These are phyloP conservation scores for Globisporangium ultimum DNA, from an alignment of 352 stramenopile species.

Conservation along the genomic window DNA sequence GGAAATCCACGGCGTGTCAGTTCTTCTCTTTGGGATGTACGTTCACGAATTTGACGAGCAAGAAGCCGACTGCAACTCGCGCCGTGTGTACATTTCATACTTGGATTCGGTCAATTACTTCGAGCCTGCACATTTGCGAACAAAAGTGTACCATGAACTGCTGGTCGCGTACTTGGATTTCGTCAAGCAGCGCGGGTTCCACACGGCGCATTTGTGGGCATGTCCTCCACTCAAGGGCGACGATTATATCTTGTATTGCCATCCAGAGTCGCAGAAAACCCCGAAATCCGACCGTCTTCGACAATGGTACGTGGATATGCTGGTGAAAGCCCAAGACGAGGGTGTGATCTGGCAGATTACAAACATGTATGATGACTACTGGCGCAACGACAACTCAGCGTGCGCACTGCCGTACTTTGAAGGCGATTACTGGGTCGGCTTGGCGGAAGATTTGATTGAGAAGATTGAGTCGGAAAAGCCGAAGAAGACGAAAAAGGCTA, in stretches of 20 bases:
- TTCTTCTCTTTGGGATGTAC: constrained; percentile 99
- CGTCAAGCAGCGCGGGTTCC: constrained; percentile 95
- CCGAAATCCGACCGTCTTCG: constrained; percentile 97
- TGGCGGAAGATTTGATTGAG: constrained; percentile 86
- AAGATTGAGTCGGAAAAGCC: constrained; percentile 86
- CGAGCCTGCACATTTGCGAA: constrained; percentile 94
- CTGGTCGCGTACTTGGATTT: constrained; percentile 98
- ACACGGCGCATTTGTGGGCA: constrained; percentile 98
- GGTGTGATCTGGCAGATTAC: constrained; percentile 93
- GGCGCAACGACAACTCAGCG: constrained; percentile 83
- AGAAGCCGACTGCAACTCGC: constrained; percentile 93
- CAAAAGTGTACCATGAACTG: constrained; percentile 99
- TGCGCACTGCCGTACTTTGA: constrained; percentile 85
- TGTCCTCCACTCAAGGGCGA: constrained; percentile 99
- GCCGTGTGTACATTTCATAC: constrained; percentile 98
- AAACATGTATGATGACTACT: constrained; percentile 96
- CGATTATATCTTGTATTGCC: constrained; percentile 99
- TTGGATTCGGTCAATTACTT: constrained; percentile 99
- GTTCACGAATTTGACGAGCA: constrained; percentile 99
- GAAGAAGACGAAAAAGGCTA: constrained; percentile 69
- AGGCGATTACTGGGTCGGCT: constrained; percentile 85
- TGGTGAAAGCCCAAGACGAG: constrained; percentile 82
- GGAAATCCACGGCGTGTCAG: constrained; percentile 98
- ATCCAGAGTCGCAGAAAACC: constrained; percentile 98
- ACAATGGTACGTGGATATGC: constrained; percentile 93